Base-by-base conservation (phyloP, 176 grass and related monocot species). In the Eragrostis nindensis region DNA sequence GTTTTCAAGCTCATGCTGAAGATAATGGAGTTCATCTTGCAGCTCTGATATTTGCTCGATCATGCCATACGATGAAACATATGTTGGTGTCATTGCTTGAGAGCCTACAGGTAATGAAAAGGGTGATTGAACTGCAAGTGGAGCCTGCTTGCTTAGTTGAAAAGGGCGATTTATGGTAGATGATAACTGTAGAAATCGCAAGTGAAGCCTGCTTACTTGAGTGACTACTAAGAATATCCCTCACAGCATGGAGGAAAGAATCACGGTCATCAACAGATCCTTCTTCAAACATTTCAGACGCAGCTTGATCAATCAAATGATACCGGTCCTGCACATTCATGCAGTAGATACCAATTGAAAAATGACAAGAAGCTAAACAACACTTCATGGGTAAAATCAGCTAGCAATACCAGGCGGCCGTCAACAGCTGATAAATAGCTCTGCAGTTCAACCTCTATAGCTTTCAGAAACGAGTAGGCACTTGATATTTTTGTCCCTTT, bases 21-120 rank as follows among this genome's bases (percentile, higher is more conserved):
- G 90, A 81, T 87, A 74, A 6, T 70, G 63, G 53, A 94, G 91
- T 50, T 89, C 91, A 80, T 89, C 81, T 70, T 73, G 90, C 62
- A 98, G 81, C 39, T 79, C 74, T 64, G 77, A 83, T 82, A 98
- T 89, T 84, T 93, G 95, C 74, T 93, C 83, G 76, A 98, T 79
- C 87, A 98, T 89, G 59, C 90, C 90, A 82, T 92, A 91, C 71
- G 87, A 84, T n/a, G 92, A 98, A 69, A 98, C 87, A 93, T 94
- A 93, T 70, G 88, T 85, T 71, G 90, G 53, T 71, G 81, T 70
- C 47, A 74, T 45, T 70, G 70, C 48, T 80, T 92, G 90, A 68
- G 78, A 77, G 81, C 75, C 93, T 96, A 74, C 16, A 84, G 59
- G 87, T 74, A 47, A 56, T 71, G 61, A 40, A 57, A 66, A 76